phyloP scores from a whole-genome alignment of 257 asterid genomes.

The Gentiana macrophylla region DNA sequence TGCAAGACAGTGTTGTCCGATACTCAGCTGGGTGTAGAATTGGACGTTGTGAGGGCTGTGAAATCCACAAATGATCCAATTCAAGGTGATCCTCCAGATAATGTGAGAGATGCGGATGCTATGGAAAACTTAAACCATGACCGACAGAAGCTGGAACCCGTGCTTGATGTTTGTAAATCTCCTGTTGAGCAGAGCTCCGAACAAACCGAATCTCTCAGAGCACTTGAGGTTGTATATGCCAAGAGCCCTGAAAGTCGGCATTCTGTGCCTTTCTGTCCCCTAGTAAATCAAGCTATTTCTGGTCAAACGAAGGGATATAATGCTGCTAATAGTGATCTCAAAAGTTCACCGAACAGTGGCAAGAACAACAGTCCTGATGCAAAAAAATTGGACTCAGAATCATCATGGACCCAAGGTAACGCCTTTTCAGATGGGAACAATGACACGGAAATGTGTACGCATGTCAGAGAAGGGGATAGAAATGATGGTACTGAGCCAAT shows the following conservation, averaged over 20 bases:
- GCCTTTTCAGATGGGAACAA: slow-evolving; percentile 29
- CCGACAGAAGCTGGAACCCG: slow-evolving; percentile 30
- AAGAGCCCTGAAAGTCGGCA: slow-evolving; percentile 30
- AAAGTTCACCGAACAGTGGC: slow-evolving; percentile 21
- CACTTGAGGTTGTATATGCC: slow-evolving; percentile 23
- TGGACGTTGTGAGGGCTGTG: slow-evolving; percentile 28
- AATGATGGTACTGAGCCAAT: slow-evolving; percentile 25
- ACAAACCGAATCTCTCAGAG: slow-evolving; percentile 23
- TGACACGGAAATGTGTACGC: slow-evolving; percentile 30
- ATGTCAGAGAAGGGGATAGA: slow-evolving; percentile 22
- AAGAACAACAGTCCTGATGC: slow-evolving; percentile 19
- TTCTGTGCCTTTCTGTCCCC: slow-evolving; percentile 16
- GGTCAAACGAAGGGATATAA: slow-evolving; percentile 40
- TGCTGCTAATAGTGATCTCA: slow-evolving; percentile 21
- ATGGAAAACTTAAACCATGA: slow-evolving; percentile 23
- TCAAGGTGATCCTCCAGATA: slow-evolving; percentile 20
- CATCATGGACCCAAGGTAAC: slow-evolving; percentile 39
- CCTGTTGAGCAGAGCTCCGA: slow-evolving; percentile 22
- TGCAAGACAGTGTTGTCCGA: slow-evolving; percentile 24
- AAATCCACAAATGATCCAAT: slow-evolving; percentile 27
- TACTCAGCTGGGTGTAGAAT: slow-evolving; percentile 28
- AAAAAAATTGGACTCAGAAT: slow-evolving; percentile 50
- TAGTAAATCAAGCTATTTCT: slow-evolving; percentile 34
- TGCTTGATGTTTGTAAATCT: slow-evolving; percentile 21
- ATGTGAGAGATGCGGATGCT: slow-evolving; percentile 28